These are phyloP conservation scores for Neltuma alba DNA, from an alignment of 306 rosid genomes.

Conservation along the genomic window DNA sequence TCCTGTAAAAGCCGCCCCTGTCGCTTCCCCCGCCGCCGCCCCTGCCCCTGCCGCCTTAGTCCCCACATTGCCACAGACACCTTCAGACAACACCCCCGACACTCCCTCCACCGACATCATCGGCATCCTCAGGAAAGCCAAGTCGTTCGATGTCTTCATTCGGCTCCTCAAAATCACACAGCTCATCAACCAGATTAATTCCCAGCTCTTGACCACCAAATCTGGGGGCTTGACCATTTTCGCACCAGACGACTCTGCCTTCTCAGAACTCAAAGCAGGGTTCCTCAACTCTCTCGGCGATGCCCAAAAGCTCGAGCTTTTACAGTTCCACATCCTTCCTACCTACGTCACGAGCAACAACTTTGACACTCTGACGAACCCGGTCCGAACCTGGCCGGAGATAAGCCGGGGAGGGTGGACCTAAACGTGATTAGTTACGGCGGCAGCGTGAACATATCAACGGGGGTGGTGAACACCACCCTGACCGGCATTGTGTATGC, in stretches of 20 bases:
- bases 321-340: constrained; percentile 64
- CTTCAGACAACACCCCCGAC: constrained; percentile 45
- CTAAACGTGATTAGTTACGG: constrained; percentile 64
- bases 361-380: constrained; percentile 70
- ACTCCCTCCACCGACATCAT: constrained; percentile 44
- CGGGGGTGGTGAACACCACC: constrained; percentile 67
- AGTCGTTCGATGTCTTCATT: constrained; percentile 52
- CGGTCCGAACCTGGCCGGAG: constrained; percentile 72
- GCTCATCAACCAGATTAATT: constrained; percentile 61
- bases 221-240: constrained; percentile 58
- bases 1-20: constrained; percentile 43
- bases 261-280: constrained; percentile 62
- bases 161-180: constrained; percentile 67
- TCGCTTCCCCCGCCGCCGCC: constrained; percentile 15
- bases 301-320: constrained; percentile 56
- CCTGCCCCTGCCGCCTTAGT: constrained; percentile 46
- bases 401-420: constrained; percentile 50
- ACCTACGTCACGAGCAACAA: constrained; percentile 54
- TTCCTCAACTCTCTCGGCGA: constrained; percentile 62
- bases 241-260: constrained; percentile 58
- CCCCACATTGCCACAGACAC: constrained; percentile 45
- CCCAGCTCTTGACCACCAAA: constrained; percentile 53
- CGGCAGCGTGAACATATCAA: constrained; percentile 60
- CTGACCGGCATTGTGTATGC: constrained; percentile 60
- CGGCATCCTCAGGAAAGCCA: constrained; percentile 57